Conservation (phyloP, 768 basidiomycete genomes). For the Phlebiopsis gigantea region DNA sequence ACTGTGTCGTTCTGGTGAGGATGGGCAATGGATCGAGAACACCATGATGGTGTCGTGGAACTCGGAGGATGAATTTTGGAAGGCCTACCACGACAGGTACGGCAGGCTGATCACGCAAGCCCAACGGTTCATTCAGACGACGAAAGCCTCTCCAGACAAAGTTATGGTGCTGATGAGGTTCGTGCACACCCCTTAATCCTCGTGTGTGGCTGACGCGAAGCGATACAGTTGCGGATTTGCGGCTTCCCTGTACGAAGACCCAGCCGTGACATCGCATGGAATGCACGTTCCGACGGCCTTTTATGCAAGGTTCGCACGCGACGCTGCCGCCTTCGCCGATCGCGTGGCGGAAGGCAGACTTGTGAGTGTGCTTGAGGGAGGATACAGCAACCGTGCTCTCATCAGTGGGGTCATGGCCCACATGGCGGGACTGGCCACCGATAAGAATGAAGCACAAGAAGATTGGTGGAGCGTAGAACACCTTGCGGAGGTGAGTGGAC, state of each 20-base stretch:
- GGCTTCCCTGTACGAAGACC: conserved; percentile 85
- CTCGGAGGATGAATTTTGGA: background rate
- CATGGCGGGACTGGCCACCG: conserved; percentile 54
- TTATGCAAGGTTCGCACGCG: conserved; percentile 75
- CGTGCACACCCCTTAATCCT: conserved; percentile 11
- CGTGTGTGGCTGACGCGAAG: background rate
- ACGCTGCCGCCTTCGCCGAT: conserved; percentile 61
- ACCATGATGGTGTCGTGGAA: background rate
- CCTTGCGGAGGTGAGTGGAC: conserved; percentile 56
- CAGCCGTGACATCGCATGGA: conserved; percentile 85
- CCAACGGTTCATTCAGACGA: background rate
- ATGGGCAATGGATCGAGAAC: conserved; percentile 4
- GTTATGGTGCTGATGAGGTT: conserved; percentile 80
- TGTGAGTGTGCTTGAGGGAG: conserved; percentile 90
- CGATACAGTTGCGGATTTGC: conserved; percentile 84
- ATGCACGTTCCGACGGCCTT: conserved; percentile 76
- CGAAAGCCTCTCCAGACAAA: conserved; percentile 20
- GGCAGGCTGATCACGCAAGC: background rate
- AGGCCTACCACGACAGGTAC: background rate
- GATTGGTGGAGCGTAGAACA: conserved; percentile 64
- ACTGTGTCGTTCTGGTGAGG: background rate
- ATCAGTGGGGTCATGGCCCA: conserved; percentile 82
- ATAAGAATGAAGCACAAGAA: conserved; percentile 15
- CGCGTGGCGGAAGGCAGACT: conserved; percentile 61
- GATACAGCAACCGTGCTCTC: conserved; percentile 87